Evolutionary conservation across 352 stramenopile genomes (phyloP), one percentile per base, ranked within the genome.

Genomic region (Halophytophthora batemanensis): DNA sequence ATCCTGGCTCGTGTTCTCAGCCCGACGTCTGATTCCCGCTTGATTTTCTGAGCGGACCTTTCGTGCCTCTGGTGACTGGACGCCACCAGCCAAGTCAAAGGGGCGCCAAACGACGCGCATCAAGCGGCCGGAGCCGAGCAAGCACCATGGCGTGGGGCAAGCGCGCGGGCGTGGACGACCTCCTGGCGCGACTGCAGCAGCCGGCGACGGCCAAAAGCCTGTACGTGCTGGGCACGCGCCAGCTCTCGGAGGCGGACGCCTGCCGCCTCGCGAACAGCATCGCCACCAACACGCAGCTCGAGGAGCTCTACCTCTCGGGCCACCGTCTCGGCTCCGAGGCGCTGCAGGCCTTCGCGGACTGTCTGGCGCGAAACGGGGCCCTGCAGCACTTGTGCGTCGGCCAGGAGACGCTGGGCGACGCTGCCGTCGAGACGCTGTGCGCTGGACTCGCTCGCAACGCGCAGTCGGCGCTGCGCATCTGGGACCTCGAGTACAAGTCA

Each of bases 231-330:
- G 79, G 72, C 61, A 86, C 75, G 19, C 80, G 80, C 47, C 82
- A 76, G 34, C 58, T 93, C 42, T 70, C 62, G 8, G 74, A 87
- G 31, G 40, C 54, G 8, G 82, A 93, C 42, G 56, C 76, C 17
- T 59, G 64, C 17, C 59, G 63, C 17, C 66, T 93, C 33, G 80
- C 78, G 2, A 48, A 54, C 5, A 70, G 63, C 3, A 87, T 93
- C 54, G 56, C 64, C 17, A 56, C 23, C 47, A 87, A 87, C 66
- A 68, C 70, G 36, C 58, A 70, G 47, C 66, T 93, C 25, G 62
- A 89, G 48, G 82, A 90, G 52, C 69, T 93, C 23, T 93, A 89
- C 47, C 45, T 91, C 46, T 91, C 82, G 0, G 78, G 82, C 22
- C 82, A 91, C 52, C n/a, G 62, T n/a, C 57, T 93, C 25, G 70